Conservation (phyloP, 1,284 basidiomycete genomes). For the Cryptococcus neoformans region DNA sequence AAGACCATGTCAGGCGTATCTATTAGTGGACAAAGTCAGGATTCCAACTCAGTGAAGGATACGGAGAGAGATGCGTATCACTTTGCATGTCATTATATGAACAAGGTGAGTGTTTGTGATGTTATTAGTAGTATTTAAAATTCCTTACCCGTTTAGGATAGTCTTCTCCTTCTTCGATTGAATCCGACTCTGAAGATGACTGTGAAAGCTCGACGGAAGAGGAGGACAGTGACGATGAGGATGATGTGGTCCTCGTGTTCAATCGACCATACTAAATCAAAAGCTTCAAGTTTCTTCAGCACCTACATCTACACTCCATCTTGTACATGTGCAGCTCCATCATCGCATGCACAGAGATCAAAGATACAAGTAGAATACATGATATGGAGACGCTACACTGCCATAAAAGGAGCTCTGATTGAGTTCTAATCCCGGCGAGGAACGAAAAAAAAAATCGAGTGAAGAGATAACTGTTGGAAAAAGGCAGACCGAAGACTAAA, state of each 20-base stretch:
- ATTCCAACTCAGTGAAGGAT: constrained; percentile 3
- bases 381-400: background rate
- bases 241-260: constrained; percentile 11
- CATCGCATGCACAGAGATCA: background rate
- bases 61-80: background rate
- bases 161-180: no score
- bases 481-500: no score
- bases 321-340: no score
- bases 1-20: background rate
- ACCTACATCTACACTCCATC: no score
- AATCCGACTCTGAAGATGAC: background rate
- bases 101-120: background rate
- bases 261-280: background rate
- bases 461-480: no score
- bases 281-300: no score
- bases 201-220: background rate
- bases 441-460: no score
- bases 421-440: no score
- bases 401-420: background rate
- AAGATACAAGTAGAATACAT: background rate
- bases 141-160: no score
- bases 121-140: no score
- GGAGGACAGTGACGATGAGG: constrained; percentile 8
- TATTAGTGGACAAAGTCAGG: background rate
- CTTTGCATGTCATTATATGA: background rate